phyloP scores from a whole-genome alignment of 352 stramenopile species.

The Phytopythium litorale region DNA sequence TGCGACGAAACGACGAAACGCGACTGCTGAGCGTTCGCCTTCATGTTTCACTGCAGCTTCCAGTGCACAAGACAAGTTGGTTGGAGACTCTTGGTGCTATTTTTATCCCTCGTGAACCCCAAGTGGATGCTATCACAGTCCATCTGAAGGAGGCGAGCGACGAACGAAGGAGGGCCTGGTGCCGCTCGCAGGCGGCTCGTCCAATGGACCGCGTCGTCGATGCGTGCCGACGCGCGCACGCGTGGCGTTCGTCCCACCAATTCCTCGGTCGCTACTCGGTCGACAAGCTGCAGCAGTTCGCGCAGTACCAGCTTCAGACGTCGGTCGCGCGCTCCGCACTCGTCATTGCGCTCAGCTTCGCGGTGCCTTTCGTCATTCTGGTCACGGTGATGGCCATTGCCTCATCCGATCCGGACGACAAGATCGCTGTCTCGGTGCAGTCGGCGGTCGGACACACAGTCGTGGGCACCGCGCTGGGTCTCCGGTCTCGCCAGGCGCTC shows the following conservation, averaged over 20 bases:
- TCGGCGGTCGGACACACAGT: conserved; percentile 12
- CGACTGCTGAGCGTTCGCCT: background rate
- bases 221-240: conserved; percentile 2
- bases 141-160: background rate
- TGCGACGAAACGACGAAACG: background rate
- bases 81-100: background rate
- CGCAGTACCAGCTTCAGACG: conserved; percentile 18
- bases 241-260: conserved; percentile 25
- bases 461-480: conserved; percentile 8
- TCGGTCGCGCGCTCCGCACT: conserved; percentile 8
- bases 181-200: background rate
- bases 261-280: conserved; percentile 24
- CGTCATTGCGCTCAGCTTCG: conserved; percentile 17
- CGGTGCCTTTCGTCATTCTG: conserved; percentile 10
- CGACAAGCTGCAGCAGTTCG: conserved; percentile 29
- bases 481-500: conserved; percentile 14
- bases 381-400: conserved; percentile 12
- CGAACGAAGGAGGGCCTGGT: background rate
- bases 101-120: background rate
- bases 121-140: background rate
- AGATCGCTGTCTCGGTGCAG: conserved; percentile 2
- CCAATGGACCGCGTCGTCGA: conserved; percentile 4
- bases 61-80: background rate
- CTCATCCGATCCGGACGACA: background rate
- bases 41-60: background rate